Evolutionary conservation across 805 yeast species (phyloP), one percentile per base, ranked within the genome.

Genomic region (Sugiyamaella smithiae): DNA sequence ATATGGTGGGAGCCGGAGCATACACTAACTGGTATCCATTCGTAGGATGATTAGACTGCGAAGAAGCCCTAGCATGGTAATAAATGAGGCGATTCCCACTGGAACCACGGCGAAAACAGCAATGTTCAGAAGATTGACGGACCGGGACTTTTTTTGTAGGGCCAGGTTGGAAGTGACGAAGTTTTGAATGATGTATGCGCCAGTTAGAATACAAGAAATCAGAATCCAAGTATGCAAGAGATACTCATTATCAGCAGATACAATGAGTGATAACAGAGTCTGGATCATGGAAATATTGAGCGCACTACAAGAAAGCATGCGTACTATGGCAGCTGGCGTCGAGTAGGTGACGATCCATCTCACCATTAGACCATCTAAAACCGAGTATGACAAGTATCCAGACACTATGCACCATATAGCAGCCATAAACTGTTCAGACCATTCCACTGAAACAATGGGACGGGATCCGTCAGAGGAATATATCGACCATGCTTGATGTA

Each of bases 21-120:
- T 7, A 26, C 29, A 26, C 11, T 11, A 26, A 22, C 23, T n/a
- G 8, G 58, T 20, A 12, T 85, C 95, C 45, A 88, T 65, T 49
- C 96, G 75, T 45, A 88, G 72, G 22, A 89, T 86, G 55, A 89
- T 72, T 43, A 89, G 69, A 43, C 85, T 79, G 52, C 98, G 69
- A 14, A 91, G 69, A 32, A 91, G 69, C 0, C 90, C 93, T 31
- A 89, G 72, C 96, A 90, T 88, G 2, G 98, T 89, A 20, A 90
- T 68, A 60, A 93, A 91, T 58, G 97, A 87, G 3, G 98, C 97
- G 51, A 91, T 61, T 0, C 99, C 98, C 14, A 91, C 88, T 0
- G 99, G 99, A n/a, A 91, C 97, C 35, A 91, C 99, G 1, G 98
- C 97, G 69, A 88, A 91, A 1, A 91, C 97, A 0, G 86, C 88